A percentile compares a stretch with the other conserved stretches of the same genome.
These are phyloP conservation scores for Noccaea caerulescens DNA, from an alignment of 345 rosid genomes.

Conservation along the genomic window DNA sequence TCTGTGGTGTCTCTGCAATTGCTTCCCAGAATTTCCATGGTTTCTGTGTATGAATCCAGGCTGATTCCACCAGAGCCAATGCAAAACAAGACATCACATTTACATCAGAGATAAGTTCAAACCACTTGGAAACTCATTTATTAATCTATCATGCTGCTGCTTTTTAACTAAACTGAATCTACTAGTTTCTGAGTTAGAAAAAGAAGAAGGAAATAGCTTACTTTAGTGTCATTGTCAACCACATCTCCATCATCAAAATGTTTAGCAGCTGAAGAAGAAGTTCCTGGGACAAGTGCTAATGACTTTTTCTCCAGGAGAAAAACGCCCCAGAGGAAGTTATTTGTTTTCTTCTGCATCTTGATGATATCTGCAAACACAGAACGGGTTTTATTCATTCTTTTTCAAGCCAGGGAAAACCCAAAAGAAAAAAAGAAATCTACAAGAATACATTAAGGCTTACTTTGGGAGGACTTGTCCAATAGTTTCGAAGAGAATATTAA, in stretches of 20 bases:
- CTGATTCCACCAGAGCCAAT: slow-evolving; percentile 28
- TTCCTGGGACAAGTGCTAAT: slow-evolving; percentile 36
- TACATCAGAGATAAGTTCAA: slow-evolving; percentile 17
- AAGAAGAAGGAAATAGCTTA: slow-evolving; percentile 16
- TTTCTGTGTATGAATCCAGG: neutral
- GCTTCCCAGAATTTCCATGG: slow-evolving; percentile 22
- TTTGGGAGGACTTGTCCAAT: slow-evolving; percentile 50
- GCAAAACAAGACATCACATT: neutral
- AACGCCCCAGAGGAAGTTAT: slow-evolving; percentile 41
- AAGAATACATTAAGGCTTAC: slow-evolving; percentile 47
- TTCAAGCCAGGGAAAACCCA: neutral
- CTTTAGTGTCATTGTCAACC: slow-evolving; percentile 20
- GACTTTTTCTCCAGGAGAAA: slow-evolving; percentile 31
- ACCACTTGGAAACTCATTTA: neutral
- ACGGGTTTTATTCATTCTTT: neutral
- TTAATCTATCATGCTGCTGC: slow-evolving; percentile 1
- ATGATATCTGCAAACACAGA: slow-evolving; percentile 29
- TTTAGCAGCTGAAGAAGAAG: slow-evolving; percentile 25
- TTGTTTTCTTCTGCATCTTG: slow-evolving; percentile 41
- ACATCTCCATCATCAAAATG: slow-evolving; percentile 32
- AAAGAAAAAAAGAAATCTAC: neutral
- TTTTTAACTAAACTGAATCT: slow-evolving; percentile 3
- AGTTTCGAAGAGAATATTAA: slow-evolving; percentile 69
- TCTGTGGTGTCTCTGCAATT: slow-evolving; percentile 11
- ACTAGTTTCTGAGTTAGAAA: slow-evolving; percentile 1